A percentile compares a stretch with the other conserved stretches of the same genome.
Conservation (phyloP, 2,329 filamentous ascomycete genomes). For the Fusarium napiforme region DNA sequence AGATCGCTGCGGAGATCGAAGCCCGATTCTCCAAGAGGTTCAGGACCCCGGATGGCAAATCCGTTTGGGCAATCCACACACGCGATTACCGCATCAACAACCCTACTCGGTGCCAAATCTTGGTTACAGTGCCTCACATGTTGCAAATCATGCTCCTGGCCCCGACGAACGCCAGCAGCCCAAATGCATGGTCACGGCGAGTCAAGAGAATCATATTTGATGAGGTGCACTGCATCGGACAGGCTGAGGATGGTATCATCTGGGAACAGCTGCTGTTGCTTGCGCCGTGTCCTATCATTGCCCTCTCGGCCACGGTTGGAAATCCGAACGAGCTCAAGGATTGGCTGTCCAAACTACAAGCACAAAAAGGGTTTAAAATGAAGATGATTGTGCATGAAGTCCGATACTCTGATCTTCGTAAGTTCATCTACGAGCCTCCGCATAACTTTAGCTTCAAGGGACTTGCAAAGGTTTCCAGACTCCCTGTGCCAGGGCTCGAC, state of each 20-base stretch:
- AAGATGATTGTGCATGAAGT: constrained; percentile 75
- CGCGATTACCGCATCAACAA: constrained; percentile 81
- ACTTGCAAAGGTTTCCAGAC: constrained; percentile 46
- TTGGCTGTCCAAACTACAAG: constrained; percentile 75
- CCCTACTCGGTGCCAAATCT: constrained; percentile 75
- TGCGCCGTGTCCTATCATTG: constrained; percentile 81
- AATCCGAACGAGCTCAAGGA: constrained; percentile 76
- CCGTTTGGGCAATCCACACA: constrained; percentile 83
- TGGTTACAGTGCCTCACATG: constrained; percentile 83
- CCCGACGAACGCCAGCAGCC: constrained; percentile 61
- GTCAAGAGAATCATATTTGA: constrained; percentile 85
- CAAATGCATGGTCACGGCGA: constrained; percentile 68
- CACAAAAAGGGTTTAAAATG: constrained; percentile 69
- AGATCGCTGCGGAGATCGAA: constrained; percentile 83
- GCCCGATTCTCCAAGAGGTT: constrained; percentile 77
- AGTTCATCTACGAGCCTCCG: constrained; percentile 73
- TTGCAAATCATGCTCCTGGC: constrained; percentile 81
- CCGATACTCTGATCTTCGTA: constrained; percentile 81
- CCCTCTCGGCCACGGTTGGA: constrained; percentile 82
- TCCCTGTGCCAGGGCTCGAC: constrained; percentile 61
- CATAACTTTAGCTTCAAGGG: constrained; percentile 58
- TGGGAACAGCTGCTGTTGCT: constrained; percentile 84
- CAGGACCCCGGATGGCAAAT: constrained; percentile 67
- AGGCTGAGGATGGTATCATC: constrained; percentile 78
- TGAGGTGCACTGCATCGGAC: constrained; percentile 83